phyloP scores from a whole-genome alignment of 2,329 filamentous ascomycete genomes.

The Microsporum canis region DNA sequence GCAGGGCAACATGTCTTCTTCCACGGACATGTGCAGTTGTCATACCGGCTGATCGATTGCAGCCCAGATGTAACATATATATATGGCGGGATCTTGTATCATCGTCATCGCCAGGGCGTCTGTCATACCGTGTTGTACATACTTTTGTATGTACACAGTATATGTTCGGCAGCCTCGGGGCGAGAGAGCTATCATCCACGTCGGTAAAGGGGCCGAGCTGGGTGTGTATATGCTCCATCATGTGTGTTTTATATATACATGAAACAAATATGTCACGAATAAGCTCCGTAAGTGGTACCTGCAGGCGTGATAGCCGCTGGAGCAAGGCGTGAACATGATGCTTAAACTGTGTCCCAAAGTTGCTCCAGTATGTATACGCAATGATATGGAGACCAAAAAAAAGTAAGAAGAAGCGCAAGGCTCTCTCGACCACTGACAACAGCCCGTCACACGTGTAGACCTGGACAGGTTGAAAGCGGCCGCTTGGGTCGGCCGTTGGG shows the following conservation, averaged over 20 bases:
- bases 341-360: not conserved
- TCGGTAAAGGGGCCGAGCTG: not conserved
- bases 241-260: not conserved
- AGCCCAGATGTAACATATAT: not conserved
- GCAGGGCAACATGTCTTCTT: not conserved
- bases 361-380: not conserved
- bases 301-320: slow-evolving; percentile 3
- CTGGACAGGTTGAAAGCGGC: not conserved
- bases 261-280: not conserved
- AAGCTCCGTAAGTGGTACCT: not conserved
- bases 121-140: not conserved
- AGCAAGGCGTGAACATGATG: not conserved
- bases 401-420: not conserved
- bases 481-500: slow-evolving; percentile 1
- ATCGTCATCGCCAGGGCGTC: not conserved
- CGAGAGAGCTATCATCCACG: not conserved
- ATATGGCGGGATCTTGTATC: not conserved
- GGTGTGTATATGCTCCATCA: not conserved
- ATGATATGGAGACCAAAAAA: not conserved
- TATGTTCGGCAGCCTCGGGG: not conserved
- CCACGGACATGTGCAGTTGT: not conserved
- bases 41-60: not conserved
- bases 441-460: not conserved
- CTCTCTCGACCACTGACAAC: not conserved
- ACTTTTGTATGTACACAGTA: no score